Evolutionary conservation across 177 flowering plant genomes (phyloP).

Genomic region (Vitis hybrid): DNA sequence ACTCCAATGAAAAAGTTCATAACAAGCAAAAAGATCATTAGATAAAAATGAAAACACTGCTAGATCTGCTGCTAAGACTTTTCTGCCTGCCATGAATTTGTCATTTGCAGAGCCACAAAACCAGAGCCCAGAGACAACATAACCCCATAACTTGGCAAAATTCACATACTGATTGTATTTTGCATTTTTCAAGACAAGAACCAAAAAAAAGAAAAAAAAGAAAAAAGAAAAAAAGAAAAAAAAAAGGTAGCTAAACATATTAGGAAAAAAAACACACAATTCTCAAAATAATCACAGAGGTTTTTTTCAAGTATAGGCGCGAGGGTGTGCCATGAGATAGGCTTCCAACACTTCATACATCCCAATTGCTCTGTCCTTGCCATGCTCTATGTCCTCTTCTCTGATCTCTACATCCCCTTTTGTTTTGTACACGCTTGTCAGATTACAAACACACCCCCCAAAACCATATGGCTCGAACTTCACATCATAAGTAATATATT

Average conservation of each 20-base stretch:
- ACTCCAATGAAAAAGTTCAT: no score
- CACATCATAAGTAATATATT: conserved; percentile 16
- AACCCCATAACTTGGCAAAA: no score
- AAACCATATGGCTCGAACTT: conserved; percentile 18
- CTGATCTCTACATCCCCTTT: conserved; percentile 17
- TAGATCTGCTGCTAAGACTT: no score
- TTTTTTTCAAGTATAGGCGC: conserved; percentile 10
- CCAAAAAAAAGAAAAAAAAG: neutral
- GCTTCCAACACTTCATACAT: conserved; percentile 28
- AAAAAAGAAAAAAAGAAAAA: neutral
- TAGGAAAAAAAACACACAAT: no score
- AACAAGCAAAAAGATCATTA: no score
- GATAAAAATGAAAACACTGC: no score
- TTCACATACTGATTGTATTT: no score
- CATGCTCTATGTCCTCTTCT: conserved; percentile 20
- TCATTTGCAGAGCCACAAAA: no score
- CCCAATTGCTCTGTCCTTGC: conserved; percentile 21
- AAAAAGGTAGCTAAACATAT: neutral
- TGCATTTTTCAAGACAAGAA: no score
- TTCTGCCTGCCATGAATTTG: no score
- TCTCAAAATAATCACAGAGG: no score
- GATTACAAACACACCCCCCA: conserved; percentile 15
- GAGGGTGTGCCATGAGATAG: conserved; percentile 25
- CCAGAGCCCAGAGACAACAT: no score
- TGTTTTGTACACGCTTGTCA: conserved; percentile 14